Conservation (phyloP, 805 yeast genomes). For the Starmerella riodocensis region DNA sequence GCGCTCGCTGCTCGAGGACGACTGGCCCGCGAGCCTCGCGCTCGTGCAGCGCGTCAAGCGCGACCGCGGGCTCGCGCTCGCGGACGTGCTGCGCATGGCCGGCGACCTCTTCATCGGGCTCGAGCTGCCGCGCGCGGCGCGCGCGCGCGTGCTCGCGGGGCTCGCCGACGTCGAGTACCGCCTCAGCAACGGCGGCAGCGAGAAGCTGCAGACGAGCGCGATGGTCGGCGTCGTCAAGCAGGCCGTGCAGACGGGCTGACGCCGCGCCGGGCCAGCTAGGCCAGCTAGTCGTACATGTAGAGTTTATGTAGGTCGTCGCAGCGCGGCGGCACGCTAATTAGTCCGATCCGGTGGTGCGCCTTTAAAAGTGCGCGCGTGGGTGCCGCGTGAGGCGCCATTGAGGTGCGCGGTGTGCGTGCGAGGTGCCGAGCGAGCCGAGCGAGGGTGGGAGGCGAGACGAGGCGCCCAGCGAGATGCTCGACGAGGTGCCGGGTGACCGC, state of each 20-base stretch:
- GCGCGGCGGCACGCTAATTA: too few relatives aligned
- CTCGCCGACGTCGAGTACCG: slow-evolving; percentile 84
- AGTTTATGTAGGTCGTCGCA: too few relatives aligned
- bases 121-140: slow-evolving; percentile 48
- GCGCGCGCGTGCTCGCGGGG: slow-evolving; percentile 53
- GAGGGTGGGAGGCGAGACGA: too few relatives aligned
- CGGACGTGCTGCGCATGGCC: slow-evolving; percentile 70
- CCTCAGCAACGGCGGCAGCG: slow-evolving; percentile 83
- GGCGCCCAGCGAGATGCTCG: too few relatives aligned
- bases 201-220: slow-evolving; percentile 79
- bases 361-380: too few relatives aligned
- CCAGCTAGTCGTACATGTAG: background rate
- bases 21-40: slow-evolving; percentile 66
- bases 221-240: slow-evolving; percentile 59
- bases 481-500: too few relatives aligned
- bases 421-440: too few relatives aligned
- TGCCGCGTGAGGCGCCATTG: too few relatives aligned
- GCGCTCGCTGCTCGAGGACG: slow-evolving; percentile 68
- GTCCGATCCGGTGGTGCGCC: too few relatives aligned
- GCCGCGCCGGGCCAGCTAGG: background rate
- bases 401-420: too few relatives aligned
- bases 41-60: slow-evolving; percentile 55
- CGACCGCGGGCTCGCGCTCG: slow-evolving; percentile 73
- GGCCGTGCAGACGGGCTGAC: background rate
- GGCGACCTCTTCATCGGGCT: slow-evolving; percentile 55